Base-by-base conservation (phyloP, 139 green algal species). In the Chlorella sp. region DNA sequence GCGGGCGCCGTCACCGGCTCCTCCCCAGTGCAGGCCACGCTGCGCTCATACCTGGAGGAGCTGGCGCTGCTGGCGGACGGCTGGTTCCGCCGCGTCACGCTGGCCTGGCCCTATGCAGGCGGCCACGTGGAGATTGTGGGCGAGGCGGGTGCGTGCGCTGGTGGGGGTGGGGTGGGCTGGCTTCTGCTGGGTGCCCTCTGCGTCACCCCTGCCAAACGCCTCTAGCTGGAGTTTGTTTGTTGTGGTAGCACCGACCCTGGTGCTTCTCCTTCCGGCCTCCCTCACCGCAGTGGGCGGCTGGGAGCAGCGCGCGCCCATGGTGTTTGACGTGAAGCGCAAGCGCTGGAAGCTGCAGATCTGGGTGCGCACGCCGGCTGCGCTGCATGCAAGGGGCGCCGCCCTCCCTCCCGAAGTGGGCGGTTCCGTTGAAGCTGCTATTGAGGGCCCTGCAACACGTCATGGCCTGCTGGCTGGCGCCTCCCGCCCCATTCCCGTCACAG, bases 101-200 rank as follows among this genome's bases (percentile, higher is more conserved):
- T 96, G 68, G 87, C 83, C 9, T 97, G 94, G 94, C 92, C 89
- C 11, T 95, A 96, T 72, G 91, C 90, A 28, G 94, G 92, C 1
- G 67, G 91, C n/a, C 84, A 80, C 38, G 93, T 94, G 36, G 83
- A 92, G 70, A 89, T 95, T 68, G 92, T 91, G 38, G 94, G 94
- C 1, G 94, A 96, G 22, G 77, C 77, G 62, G 77, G 77, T 83
- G 40, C 0, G 77, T 40, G 51, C 41, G 46, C n/a, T n/a, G n/a
- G n/a, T n/a, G n/a, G n/a, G n/a, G 62, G 62, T 1, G 16, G 62
- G 62, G 62, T 3, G 30, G 2, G 62, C 4, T 3, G 62, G 62
- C 28, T 28, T 69, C 20, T 38, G 62, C 62, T 14, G 62, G 28
- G 62, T 69, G 13, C 64, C 19, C n/a, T n/a, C n/a, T n/a, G n/a